A percentile compares a stretch with the other conserved stretches of the same genome.
Conservation (phyloP, 2,329 filamentous ascomycete genomes). For the Aureobasidium sp. region DNA sequence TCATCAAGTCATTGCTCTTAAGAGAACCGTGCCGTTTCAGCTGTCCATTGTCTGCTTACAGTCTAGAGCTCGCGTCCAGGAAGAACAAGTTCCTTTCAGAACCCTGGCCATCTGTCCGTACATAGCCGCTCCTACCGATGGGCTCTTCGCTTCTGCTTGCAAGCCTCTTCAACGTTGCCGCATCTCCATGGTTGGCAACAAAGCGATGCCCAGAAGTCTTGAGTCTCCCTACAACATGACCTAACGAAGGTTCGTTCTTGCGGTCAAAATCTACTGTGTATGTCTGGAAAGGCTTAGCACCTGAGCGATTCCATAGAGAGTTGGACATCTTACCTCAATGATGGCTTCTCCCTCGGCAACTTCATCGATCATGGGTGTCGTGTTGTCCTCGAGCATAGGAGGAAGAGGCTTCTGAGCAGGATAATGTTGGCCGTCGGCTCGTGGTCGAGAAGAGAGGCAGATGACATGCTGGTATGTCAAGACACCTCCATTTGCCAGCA, state of each 20-base stretch:
- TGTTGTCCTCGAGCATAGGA: conserved; percentile 33
- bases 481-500: conserved; percentile 60
- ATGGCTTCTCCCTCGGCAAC: conserved; percentile 44
- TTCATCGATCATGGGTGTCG: conserved; percentile 34
- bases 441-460: conserved; percentile 46
- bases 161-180: conserved; percentile 41
- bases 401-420: conserved; percentile 43
- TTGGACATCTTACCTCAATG: conserved; percentile 42
- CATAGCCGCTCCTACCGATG: conserved; percentile 44
- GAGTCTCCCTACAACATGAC: conserved; percentile 48
- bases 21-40: neutral
- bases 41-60: neutral
- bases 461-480: conserved; percentile 60
- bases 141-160: conserved; percentile 39
- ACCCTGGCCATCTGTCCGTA: conserved; percentile 27
- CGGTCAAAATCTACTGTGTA: conserved; percentile 54
- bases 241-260: conserved; percentile 42
- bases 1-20: neutral
- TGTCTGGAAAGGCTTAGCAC: conserved; percentile 36
- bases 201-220: conserved; percentile 42
- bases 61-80: neutral
- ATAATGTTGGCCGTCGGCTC: conserved; percentile 36
- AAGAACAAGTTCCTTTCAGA: conserved; percentile 36
- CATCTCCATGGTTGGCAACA: conserved; percentile 51
- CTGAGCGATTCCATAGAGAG: neutral